phyloP scores from a whole-genome alignment of 108 stramenopile genomes.

The Hondaea fermentalgiana region DNA sequence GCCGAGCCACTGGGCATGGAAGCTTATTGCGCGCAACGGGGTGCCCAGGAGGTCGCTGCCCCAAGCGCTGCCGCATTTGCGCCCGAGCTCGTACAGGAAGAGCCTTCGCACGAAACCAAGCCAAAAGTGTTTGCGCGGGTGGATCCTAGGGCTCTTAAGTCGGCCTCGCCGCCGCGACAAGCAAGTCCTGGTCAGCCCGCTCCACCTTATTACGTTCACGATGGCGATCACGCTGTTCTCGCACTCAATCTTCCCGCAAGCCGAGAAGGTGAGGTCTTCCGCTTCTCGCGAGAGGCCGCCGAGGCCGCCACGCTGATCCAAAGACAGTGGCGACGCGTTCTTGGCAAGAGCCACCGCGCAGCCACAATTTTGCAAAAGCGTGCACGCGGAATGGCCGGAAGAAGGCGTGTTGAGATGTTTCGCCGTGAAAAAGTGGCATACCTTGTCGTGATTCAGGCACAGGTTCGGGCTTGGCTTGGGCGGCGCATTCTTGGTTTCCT shows the following conservation, averaged over 20 bases:
- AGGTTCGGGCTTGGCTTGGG: not conserved
- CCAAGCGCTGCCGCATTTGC: not conserved
- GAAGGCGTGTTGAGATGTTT: not conserved
- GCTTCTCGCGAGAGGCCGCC: not conserved
- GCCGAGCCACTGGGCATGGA: not conserved
- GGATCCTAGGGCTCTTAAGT: not conserved
- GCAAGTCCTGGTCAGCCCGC: not conserved
- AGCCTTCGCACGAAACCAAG: not conserved
- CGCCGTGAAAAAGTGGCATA: not conserved
- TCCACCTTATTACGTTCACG: not conserved
- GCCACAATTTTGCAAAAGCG: not conserved
- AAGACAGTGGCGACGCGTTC: not conserved
- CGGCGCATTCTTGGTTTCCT: not conserved
- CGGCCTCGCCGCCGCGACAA: not conserved
- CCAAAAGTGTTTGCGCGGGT: not conserved
- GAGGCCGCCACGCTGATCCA: not conserved
- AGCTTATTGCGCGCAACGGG: not conserved
- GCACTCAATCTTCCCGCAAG: not conserved
- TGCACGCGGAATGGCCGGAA: not conserved
- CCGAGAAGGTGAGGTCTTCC: not conserved
- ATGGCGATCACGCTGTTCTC: not conserved
- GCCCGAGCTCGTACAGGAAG: not conserved
- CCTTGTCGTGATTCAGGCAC: not conserved
- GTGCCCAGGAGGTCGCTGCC: not conserved
- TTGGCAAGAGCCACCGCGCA: not conserved